Conservation (phyloP, 495 filamentous ascomycete species). For the Penicillium lagena region DNA sequence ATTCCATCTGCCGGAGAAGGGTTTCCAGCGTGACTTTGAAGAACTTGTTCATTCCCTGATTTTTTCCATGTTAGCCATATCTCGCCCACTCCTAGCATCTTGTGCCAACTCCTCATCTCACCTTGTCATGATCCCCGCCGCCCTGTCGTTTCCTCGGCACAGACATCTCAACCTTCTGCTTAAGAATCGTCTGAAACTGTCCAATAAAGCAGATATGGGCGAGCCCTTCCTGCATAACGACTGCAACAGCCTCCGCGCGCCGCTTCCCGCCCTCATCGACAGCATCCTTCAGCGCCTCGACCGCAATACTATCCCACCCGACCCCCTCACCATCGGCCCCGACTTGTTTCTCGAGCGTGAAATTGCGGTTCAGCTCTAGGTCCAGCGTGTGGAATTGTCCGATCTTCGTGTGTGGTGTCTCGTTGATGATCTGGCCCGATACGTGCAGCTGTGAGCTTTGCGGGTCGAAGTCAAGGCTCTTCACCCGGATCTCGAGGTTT, state of each 20-base stretch:
- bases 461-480: conserved; percentile 83
- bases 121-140: conserved; percentile 60
- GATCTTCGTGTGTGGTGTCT: conserved; percentile 77
- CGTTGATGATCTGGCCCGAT: conserved; percentile 69
- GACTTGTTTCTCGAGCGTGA: conserved; percentile 66
- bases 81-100: background rate
- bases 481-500: conserved; percentile 75
- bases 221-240: conserved; percentile 90
- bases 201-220: conserved; percentile 94
- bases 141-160: conserved; percentile 72
- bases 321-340: conserved; percentile 42
- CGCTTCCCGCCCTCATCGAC: conserved; percentile 64
- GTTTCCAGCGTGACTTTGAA: conserved; percentile 72
- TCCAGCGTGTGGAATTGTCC: conserved; percentile 89
- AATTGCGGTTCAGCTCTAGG: conserved; percentile 79
- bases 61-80: conserved; percentile 4
- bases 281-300: conserved; percentile 72
- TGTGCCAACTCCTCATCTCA: conserved; percentile 12
- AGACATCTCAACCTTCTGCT: conserved; percentile 76
- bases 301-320: conserved; percentile 87
- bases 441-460: conserved; percentile 79
- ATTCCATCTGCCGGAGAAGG: conserved; percentile 71
- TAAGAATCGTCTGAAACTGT: conserved; percentile 80
- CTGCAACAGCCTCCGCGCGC: conserved; percentile 70
- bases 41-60: conserved; percentile 70